Conservation (phyloP, 2,329 filamentous ascomycete species). For the Diplodia sapinea region DNA sequence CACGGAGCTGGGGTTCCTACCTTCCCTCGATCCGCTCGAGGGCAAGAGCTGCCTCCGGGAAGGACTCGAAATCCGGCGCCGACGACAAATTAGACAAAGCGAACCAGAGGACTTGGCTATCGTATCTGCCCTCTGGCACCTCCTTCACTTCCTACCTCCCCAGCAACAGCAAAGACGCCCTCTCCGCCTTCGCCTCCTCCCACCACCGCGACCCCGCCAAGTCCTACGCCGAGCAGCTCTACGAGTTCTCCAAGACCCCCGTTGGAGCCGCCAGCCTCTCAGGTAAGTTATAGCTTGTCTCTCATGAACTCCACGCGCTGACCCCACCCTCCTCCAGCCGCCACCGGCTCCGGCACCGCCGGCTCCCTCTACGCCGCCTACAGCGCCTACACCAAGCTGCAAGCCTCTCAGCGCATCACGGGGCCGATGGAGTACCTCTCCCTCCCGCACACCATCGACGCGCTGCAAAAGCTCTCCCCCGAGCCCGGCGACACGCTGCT, state of each 20-base stretch:
- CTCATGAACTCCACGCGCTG: neutral
- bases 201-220: slow-evolving; percentile 56
- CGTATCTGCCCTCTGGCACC: slow-evolving; percentile 55
- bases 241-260: slow-evolving; percentile 58
- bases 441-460: slow-evolving; percentile 53
- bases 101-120: slow-evolving; percentile 50
- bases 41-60: neutral
- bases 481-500: slow-evolving; percentile 44
- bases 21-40: slow-evolving; percentile 44
- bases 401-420: slow-evolving; percentile 40
- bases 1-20: slow-evolving; percentile 47
- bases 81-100: slow-evolving; percentile 36
- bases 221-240: slow-evolving; percentile 56
- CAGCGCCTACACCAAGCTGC: slow-evolving; percentile 51
- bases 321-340: slow-evolving; percentile 39
- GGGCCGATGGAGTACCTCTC: slow-evolving; percentile 55
- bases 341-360: slow-evolving; percentile 56
- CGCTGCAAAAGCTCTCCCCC: slow-evolving; percentile 46
- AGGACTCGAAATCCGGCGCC: neutral
- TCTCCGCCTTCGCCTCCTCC: slow-evolving; percentile 53
- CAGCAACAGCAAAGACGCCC: slow-evolving; percentile 47
- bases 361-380: slow-evolving; percentile 57
- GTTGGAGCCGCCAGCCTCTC: slow-evolving; percentile 55
- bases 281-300: slow-evolving; percentile 38
- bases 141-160: slow-evolving; percentile 57